phyloP scores from a whole-genome alignment of 2,329 filamentous ascomycete genomes.

The Calonectria naviculata region DNA sequence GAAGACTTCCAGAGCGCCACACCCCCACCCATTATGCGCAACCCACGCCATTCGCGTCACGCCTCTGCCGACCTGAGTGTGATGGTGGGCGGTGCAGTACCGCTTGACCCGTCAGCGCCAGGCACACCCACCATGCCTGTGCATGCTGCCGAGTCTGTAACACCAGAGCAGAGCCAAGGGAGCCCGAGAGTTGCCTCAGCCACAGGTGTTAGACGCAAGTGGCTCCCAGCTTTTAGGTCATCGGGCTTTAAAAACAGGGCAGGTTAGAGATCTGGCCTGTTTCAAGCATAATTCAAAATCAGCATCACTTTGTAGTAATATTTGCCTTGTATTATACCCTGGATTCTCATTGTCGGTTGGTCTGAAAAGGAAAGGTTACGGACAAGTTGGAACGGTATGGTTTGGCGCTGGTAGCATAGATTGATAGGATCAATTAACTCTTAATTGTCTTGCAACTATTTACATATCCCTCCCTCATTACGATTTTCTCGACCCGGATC shows the following conservation, averaged over 20 bases:
- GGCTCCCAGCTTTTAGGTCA: constrained; percentile 47
- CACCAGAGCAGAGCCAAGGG: constrained; percentile 25
- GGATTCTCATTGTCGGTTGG: not conserved
- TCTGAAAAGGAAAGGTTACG: constrained; percentile 19
- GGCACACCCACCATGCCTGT: constrained; percentile 30
- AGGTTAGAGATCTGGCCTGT: constrained; percentile 37
- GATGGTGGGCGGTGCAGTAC: constrained; percentile 11
- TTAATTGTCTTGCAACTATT: not conserved
- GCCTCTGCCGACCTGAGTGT: constrained; percentile 36
- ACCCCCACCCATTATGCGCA: constrained; percentile 66
- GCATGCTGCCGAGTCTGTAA: constrained; percentile 10
- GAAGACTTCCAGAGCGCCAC: constrained; percentile 62
- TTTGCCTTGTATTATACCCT: constrained; percentile 36
- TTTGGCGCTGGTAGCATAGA: constrained; percentile 34
- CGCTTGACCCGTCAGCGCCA: constrained; percentile 29
- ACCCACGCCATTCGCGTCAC: constrained; percentile 47
- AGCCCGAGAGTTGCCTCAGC: constrained; percentile 30
- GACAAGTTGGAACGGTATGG: not conserved
- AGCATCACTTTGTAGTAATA: constrained; percentile 21
- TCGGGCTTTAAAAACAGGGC: constrained; percentile 40
- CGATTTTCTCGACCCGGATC: no score
- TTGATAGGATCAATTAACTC: constrained; percentile 34
- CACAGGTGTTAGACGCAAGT: constrained; percentile 48
- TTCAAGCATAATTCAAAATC: constrained; percentile 15
- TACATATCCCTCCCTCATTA: not conserved